Evolutionary conservation across 108 stramenopile species (phyloP).

Genomic region (Cyclotella kingstonii): DNA sequence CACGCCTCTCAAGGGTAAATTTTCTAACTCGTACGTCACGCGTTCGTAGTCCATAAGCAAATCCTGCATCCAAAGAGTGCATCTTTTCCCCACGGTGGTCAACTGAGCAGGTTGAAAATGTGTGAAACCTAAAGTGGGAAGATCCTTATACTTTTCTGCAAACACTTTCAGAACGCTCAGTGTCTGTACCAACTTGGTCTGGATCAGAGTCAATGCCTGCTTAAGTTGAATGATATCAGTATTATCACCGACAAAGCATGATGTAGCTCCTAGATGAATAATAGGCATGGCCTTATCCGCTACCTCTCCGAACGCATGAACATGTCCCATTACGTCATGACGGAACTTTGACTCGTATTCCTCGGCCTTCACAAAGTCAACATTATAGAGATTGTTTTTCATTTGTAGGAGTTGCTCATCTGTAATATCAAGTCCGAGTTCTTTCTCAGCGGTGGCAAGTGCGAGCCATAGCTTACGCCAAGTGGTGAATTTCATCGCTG

Average conservation of each 20-base stretch:
- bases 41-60: slow-evolving; percentile 86
- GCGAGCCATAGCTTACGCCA: slow-evolving; percentile 99
- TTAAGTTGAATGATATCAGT: slow-evolving; percentile 93
- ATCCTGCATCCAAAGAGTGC: slow-evolving; percentile 97
- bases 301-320: slow-evolving; percentile 94
- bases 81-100: slow-evolving; percentile 96
- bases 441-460: slow-evolving; percentile 95
- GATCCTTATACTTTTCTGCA: slow-evolving; percentile 78
- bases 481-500: slow-evolving; percentile 98
- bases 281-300: slow-evolving; percentile 93
- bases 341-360: slow-evolving; percentile 94
- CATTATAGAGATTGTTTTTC: slow-evolving; percentile 77
- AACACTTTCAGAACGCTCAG: slow-evolving; percentile 75
- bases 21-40: slow-evolving; percentile 86
- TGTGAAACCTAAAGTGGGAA: slow-evolving; percentile 97
- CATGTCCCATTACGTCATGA: slow-evolving; percentile 99
- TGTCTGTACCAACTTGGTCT: slow-evolving; percentile 89
- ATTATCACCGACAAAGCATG: slow-evolving; percentile 97
- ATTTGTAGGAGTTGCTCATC: slow-evolving; percentile 93
- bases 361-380: slow-evolving; percentile 92
- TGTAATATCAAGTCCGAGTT: slow-evolving; percentile 92
- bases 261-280: slow-evolving; percentile 97
- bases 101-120: slow-evolving; percentile 98
- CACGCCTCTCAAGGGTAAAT: slow-evolving; percentile 95
- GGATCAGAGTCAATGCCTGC: slow-evolving; percentile 80